phyloP scores from a whole-genome alignment of 176 grass and related monocot genomes.

The Tuctoria greenei region DNA sequence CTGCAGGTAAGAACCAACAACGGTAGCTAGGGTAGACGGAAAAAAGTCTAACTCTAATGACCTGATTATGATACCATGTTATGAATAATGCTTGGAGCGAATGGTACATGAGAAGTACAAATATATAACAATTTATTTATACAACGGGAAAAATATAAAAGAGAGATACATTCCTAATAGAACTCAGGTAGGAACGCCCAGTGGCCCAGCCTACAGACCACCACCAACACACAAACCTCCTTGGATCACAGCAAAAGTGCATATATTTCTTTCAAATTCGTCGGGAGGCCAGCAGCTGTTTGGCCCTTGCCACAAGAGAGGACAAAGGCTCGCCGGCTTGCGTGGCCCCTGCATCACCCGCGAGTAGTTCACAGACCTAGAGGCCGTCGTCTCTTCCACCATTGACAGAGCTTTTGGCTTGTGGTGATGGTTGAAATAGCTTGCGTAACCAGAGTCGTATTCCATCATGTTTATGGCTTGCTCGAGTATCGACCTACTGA shows the following conservation, averaged over 20 bases:
- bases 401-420: not conserved
- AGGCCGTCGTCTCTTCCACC: slow-evolving; percentile 12
- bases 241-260: not conserved
- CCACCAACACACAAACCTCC: not conserved
- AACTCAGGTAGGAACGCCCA: no score
- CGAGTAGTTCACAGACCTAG: slow-evolving; percentile 3
- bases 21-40: no score
- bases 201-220: no score
- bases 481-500: slow-evolving; percentile 8
- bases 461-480: slow-evolving; percentile 27
- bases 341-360: not conserved
- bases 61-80: no score
- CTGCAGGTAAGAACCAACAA: no score
- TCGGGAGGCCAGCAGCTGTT: not conserved
- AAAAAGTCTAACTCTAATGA: no score
- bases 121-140: no score
- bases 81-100: no score
- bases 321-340: not conserved
- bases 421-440: not conserved
- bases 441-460: not conserved
- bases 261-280: not conserved
- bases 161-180: no score
- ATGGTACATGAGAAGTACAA: no score
- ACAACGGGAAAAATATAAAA: no score
- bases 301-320: slow-evolving; percentile 10